Base-by-base conservation (phyloP, 1,284 basidiomycete genomes). In the Mrakiaceae sp. region DNA sequence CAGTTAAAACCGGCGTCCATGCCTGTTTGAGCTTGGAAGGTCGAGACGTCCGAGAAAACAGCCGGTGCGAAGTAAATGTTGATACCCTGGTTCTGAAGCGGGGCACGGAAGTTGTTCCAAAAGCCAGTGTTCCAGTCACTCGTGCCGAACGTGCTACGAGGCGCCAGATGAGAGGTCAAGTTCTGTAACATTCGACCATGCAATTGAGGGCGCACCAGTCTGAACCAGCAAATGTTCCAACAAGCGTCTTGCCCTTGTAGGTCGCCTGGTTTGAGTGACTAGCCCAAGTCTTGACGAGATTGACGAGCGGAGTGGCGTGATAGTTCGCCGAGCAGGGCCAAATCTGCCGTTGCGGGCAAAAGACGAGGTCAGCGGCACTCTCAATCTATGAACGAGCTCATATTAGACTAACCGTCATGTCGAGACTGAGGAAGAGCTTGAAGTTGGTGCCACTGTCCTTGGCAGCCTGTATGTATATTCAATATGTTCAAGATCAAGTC, bases 301-400 rank as follows among this genome's bases (percentile, higher is more conserved):
- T 77, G 66, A 84, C 81, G 49, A 90, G 78, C 16, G 75, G 73
- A 51, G 77, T 75, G 8, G 77, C 76, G 67, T 88, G 82, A 14
- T 71, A 72, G 5, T 81, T 70, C 3, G 79, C 79, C 3, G 68
- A 72, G 70, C 88, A 88, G 1, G 83, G 80, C 3, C 9, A 63
- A 39, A 86, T 46, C 80, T 83, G 81, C 86, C 90, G 88, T 73
- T 90, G 88, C 60, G 90, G 82, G 12, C 84, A 87, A 70, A 90
- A 73, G 77, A 89, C 90, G 62, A 90, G 76, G 74, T 88, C 87
- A 79, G 90, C 90, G 1, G 3, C 14, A 57, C 73, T 68, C 60
- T 73, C 69, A 58, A 73, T 69, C 8, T 71, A 70, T 3, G 69
- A 66, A 3, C 81, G 81, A 5, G 80, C 81, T 50, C 47, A 14